Conservation (phyloP, 2,329 filamentous ascomycete species). For the Aspergillus phoenicis region DNA sequence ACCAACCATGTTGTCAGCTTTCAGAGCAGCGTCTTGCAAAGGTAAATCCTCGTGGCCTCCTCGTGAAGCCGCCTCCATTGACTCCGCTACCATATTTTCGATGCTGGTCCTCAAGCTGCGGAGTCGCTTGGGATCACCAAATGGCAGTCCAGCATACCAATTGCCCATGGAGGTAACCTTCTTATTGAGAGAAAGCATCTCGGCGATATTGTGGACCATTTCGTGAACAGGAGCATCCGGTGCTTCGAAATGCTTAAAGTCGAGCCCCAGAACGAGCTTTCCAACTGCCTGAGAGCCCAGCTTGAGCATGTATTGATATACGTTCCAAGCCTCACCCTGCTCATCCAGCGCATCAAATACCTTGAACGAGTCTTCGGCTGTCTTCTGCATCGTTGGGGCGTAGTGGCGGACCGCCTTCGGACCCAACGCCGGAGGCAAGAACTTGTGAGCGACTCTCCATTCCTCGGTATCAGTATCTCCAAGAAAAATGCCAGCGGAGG, state of each 20-base stretch:
- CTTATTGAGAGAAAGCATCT: constrained; percentile 60
- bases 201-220: constrained; percentile 56
- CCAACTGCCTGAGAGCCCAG: constrained; percentile 49
- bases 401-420: constrained; percentile 66
- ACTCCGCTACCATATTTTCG: constrained; percentile 26
- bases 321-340: constrained; percentile 49
- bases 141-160: constrained; percentile 61
- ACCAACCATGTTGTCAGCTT: constrained; percentile 41
- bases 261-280: constrained; percentile 48
- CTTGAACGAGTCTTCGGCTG: constrained; percentile 55
- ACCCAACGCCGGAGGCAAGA: constrained; percentile 60
- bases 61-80: constrained; percentile 23
- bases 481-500: constrained; percentile 34
- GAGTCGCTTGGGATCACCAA: constrained; percentile 57
- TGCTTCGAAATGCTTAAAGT: constrained; percentile 49
- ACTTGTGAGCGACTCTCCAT: constrained; percentile 59
- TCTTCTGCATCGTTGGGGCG: constrained; percentile 60
- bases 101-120: constrained; percentile 19
- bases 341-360: constrained; percentile 55
- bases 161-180: constrained; percentile 56
- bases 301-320: constrained; percentile 55
- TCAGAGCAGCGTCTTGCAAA: constrained; percentile 50
- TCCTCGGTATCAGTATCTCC: constrained; percentile 37
- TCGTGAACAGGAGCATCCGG: constrained; percentile 53
- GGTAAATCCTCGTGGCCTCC: constrained; percentile 34